Percentiles rank a stretch among this genome's conserved stretches.
These are phyloP conservation scores for Arthroderma sp. DNA, from an alignment of 2,329 filamentous ascomycete genomes.

Conservation along the genomic window DNA sequence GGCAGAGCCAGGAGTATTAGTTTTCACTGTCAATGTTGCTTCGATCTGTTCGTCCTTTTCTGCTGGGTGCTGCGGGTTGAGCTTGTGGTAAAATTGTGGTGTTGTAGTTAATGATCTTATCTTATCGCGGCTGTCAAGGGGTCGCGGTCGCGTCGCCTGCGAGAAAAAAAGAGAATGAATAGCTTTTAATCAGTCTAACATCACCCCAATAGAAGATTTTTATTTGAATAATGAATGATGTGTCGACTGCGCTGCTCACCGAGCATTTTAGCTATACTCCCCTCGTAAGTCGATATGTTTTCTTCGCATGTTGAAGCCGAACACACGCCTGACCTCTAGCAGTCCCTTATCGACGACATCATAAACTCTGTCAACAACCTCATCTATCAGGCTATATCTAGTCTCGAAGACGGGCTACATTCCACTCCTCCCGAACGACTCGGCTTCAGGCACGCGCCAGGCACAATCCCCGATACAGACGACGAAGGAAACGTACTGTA, in stretches of 20 bases:
- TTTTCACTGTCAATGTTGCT: too few relatives aligned
- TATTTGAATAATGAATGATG: constrained; percentile 26
- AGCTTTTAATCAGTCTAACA: too few relatives aligned
- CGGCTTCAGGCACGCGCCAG: constrained; percentile 53
- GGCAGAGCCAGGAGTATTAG: too few relatives aligned
- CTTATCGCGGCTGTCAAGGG: too few relatives aligned
- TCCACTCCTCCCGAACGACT: constrained; percentile 59
- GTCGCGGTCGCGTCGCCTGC: too few relatives aligned
- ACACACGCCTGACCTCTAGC: constrained; percentile 6
- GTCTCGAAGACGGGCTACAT: constrained; percentile 70
- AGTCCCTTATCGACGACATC: constrained; percentile 94
- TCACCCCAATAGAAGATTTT: too few relatives aligned
- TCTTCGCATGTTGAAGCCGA: constrained; percentile 1
- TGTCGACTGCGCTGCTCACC: constrained; percentile 55
- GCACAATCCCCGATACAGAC: constrained; percentile 34
- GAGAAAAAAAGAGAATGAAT: too few relatives aligned
- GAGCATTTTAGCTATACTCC: constrained; percentile 95
- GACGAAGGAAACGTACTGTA: constrained; percentile 33
- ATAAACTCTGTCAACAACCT: constrained; percentile 94
- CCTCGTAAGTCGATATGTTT: constrained; percentile 46
- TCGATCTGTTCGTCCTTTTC: too few relatives aligned
- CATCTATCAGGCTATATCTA: constrained; percentile 77
- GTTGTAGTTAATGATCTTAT: too few relatives aligned
- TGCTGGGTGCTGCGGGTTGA: too few relatives aligned
- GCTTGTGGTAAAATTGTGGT: too few relatives aligned